Percentiles rank a stretch among this genome's conserved stretches.
Conservation (phyloP, 352 stramenopile species). For the Globisporangium mamillatum region DNA sequence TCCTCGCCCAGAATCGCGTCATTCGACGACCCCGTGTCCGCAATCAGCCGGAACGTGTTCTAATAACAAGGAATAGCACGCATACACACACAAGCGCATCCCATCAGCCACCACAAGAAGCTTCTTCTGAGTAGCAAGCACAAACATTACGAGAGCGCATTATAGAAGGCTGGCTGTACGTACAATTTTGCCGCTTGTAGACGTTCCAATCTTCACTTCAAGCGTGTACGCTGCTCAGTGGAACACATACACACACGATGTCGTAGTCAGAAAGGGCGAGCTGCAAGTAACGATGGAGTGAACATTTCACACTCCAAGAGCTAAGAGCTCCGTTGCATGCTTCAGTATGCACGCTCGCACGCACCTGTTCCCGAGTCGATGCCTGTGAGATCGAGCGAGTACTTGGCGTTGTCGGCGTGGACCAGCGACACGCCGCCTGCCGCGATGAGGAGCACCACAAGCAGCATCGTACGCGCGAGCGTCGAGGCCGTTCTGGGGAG, state of each 20-base stretch:
- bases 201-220: constrained; percentile 27
- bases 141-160: not conserved
- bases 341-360: not conserved
- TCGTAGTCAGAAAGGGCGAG: not conserved
- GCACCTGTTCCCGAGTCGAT: constrained; percentile 34
- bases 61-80: constrained; percentile 12
- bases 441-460: not conserved
- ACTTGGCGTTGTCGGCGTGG: constrained; percentile 26
- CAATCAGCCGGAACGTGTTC: constrained; percentile 77
- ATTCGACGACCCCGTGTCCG: constrained; percentile 84
- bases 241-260: not conserved
- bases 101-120: not conserved
- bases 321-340: not conserved
- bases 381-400: constrained; percentile 32
- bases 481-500: not conserved
- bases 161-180: not conserved
- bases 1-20: constrained; percentile 57
- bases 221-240: constrained; percentile 31
- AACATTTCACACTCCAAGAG: not conserved
- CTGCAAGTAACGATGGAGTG: not conserved
- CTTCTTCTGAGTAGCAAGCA: not conserved
- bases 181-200: constrained; percentile 18
- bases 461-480: not conserved
- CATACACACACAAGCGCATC: not conserved
- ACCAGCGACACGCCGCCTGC: not conserved